Base-by-base conservation (phyloP, 805 yeast species). In the Metschnikowia arizonensis region DNA sequence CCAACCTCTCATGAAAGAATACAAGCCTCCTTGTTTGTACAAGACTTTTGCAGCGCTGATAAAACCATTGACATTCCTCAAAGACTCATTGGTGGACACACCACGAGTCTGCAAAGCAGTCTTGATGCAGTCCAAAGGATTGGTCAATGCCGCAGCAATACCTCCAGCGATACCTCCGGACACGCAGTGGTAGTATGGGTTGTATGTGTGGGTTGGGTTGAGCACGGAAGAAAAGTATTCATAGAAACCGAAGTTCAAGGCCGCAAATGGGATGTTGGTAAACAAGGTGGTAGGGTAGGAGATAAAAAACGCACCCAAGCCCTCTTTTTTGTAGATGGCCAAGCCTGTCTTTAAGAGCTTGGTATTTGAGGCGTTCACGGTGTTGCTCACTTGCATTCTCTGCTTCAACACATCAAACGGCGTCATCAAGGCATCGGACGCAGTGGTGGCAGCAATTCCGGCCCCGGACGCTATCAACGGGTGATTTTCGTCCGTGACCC, bases 361-460 rank as follows among this genome's bases (percentile, higher is more conserved):
- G 40, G 55, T 55, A 15, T 69, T 64, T 50, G 63, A 44, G 48
- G 26, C 48, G 38, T 19, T 31, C 11, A 53, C 52, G 9, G 72
- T 67, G 28, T 33, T 43, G 24, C 46, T 42, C 18, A 54, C 47
- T 66, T 91, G 99, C 96, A 91, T 89, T 66, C 98, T 77, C 69
- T 91, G 99, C 63, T 91, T 91, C 46, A 93, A 71, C 23, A 91
- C 95, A 60, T 91, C 99, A 59, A 91, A 91, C 25, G 99, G 99
- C 51, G 93, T 91, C 98, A 91, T 91, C 54, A 93, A 73, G 1
- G 97, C 97, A 65, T 91, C 98, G 3, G 91, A 83, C 1, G 93
- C 86, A n/a, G 81, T 80, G 3, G 97, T 91, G 14, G 97, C 98
- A 8, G 86, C 82, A 9, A 89, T 85, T 50, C 98, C 99, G 11